A percentile compares a stretch with the other conserved stretches of the same genome.
These are phyloP conservation scores for Talaromyces sp. DNA, from an alignment of 2,329 filamentous ascomycete species.

Conservation along the genomic window DNA sequence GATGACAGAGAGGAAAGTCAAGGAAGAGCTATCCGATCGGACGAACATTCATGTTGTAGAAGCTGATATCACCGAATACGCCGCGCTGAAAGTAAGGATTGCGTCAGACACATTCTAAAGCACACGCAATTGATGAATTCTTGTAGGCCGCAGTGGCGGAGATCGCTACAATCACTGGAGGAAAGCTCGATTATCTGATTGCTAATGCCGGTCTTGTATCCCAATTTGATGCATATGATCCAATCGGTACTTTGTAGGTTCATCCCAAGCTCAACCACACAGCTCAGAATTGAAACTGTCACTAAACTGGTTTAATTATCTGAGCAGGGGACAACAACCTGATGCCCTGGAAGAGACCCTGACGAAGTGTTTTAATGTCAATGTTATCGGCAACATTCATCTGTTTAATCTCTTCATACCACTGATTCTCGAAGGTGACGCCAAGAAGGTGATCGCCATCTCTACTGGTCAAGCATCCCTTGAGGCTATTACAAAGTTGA, in stretches of 20 bases:
- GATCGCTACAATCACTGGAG: constrained; percentile 23
- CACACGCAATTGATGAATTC: background rate
- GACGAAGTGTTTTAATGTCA: constrained; percentile 45
- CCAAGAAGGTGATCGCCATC: constrained; percentile 60
- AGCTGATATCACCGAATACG: constrained; percentile 8
- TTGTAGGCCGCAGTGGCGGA: constrained; percentile 18
- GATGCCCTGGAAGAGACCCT: constrained; percentile 42
- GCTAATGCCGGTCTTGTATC: constrained; percentile 52
- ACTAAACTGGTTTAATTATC: no score
- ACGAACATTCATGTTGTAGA: constrained; percentile 9
- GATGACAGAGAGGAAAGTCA: background rate
- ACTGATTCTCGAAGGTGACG: constrained; percentile 52
- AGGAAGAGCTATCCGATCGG: background rate
- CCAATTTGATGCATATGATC: background rate
- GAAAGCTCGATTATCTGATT: constrained; percentile 55
- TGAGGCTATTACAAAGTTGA: constrained; percentile 43
- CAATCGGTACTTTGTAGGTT: constrained; percentile 1
- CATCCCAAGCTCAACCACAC: constrained; percentile 11
- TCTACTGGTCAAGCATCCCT: constrained; percentile 54
- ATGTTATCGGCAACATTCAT: constrained; percentile 57
- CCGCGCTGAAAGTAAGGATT: constrained; percentile 4
- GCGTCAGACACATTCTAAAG: background rate
- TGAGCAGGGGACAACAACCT: constrained; percentile 9
- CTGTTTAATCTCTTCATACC: constrained; percentile 59
- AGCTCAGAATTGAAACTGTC: no score